Base-by-base conservation (phyloP, 202 grass and related monocot species). In the Panicum hallii region DNA sequence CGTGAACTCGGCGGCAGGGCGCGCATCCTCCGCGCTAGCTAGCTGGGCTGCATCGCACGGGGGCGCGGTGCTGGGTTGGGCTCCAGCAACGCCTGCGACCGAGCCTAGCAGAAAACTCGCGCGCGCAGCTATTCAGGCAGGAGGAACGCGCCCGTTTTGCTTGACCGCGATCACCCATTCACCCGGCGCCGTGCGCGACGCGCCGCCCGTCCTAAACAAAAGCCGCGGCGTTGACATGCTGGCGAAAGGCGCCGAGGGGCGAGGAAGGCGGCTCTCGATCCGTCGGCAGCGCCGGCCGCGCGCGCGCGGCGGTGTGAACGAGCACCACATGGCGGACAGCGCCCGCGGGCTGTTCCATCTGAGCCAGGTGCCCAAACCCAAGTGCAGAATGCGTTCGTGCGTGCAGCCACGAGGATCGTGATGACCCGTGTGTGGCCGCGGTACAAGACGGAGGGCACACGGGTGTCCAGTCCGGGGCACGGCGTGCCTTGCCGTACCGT, bases 221-320 rank as follows among this genome's bases (percentile, higher is more conserved):
- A 66, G 34, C 30, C 63, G 13, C 63, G 63, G 60, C 70, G 70
- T 52, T 36, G 48, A 73, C 70, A 53, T 20, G 30, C 14, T 74
- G 71, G 48, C 47, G 11, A 48, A 26, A 26, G 26, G 26, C 26
- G 0, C 26, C 26, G 26, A 26, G 26, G 26, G 26, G 26, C 26
- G 26, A 26, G 26, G 26, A 26, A 26, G 26, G 26, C 26, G 26
- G 26, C 26, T 26, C 11, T 48, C 47, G 11, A 48, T 48, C 47
- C 11, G 14, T 11, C 44, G 44, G 9, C 43, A 44, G 8, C 5
- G 23, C 13, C 57, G n/a, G 57, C 14, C 14, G 70, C 6, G 47
- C 43, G 70, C 22, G 69, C 11, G 68, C 9, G 45, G 5, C 13
- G 0, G 46, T 55, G 72, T 55, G 72, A 74, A 74, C 72, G 17